Conservation (phyloP, 139 green algal species). For the Penium margaritaceum region DNA sequence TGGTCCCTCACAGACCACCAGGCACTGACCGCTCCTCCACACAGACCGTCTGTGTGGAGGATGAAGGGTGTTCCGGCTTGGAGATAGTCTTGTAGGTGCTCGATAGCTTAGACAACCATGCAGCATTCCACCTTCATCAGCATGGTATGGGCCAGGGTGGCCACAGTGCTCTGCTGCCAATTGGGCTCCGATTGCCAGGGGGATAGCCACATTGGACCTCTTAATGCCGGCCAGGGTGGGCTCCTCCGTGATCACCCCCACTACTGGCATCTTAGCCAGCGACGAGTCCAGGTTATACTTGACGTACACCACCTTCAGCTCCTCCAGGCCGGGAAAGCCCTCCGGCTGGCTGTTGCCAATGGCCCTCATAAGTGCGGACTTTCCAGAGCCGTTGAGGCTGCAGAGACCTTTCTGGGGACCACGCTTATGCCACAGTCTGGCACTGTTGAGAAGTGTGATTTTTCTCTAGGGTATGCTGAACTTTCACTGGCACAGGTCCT, state of each 20-base stretch:
- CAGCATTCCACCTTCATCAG: neutral
- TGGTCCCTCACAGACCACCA: too few relatives aligned
- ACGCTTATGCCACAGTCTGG: constrained; percentile 46
- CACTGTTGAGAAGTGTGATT: constrained; percentile 55
- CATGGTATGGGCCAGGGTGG: neutral
- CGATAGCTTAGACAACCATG: neutral
- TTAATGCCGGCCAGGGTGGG: neutral
- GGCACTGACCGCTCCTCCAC: too few relatives aligned
- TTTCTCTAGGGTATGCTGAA: constrained; percentile 51
- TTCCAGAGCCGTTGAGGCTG: constrained; percentile 49
- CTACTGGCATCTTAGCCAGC: constrained; percentile 21
- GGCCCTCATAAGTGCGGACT: constrained; percentile 52
- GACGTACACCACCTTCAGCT: constrained; percentile 46
- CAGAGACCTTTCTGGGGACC: constrained; percentile 47
- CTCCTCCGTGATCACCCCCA: constrained; percentile 49
- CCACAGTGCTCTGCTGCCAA: constrained; percentile 55
- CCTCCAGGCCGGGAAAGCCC: constrained; percentile 39
- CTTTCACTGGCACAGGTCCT: constrained; percentile 47
- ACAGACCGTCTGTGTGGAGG: too few relatives aligned
- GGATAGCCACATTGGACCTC: constrained; percentile 11
- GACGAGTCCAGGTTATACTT: constrained; percentile 46
- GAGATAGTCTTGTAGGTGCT: constrained; percentile 57
- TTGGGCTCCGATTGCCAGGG: constrained; percentile 60
- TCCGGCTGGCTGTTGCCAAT: constrained; percentile 52
- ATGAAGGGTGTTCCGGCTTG: too few relatives aligned